Percentiles rank a stretch among this genome's conserved stretches.
Evolutionary conservation across 2,329 filamentous ascomycete species (phyloP).

Genomic region (Ceratocystis eucalypticola): DNA sequence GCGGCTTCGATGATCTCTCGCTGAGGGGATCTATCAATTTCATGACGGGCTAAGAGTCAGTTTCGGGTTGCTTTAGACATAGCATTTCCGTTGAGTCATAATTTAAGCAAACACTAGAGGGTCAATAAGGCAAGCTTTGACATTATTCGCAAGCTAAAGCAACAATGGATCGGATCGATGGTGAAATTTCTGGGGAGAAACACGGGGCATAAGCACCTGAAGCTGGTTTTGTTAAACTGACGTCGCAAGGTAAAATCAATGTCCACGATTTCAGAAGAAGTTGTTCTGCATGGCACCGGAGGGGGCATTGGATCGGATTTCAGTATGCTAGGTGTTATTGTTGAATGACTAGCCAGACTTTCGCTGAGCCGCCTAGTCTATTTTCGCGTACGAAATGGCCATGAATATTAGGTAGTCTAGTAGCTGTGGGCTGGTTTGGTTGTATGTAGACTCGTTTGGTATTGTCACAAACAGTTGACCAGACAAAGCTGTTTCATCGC

Average conservation of each 20-base stretch:
- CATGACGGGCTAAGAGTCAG: not conserved
- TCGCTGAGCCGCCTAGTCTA: not conserved
- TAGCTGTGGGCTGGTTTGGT: too few species aligned
- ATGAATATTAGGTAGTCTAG: too few species aligned
- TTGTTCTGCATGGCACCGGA: not conserved
- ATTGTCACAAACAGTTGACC: too few species aligned
- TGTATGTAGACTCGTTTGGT: too few species aligned
- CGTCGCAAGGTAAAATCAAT: constrained; percentile 60
- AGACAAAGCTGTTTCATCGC: too few species aligned
- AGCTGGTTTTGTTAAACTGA: constrained; percentile 60
- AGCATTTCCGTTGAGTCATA: not conserved
- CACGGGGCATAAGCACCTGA: constrained; percentile 41
- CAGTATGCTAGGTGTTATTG: not conserved
- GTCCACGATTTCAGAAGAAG: constrained; percentile 30
- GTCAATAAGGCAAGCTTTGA: constrained; percentile 10
- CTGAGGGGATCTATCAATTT: constrained; percentile 53
- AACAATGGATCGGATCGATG: not conserved
- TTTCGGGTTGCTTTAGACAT: not conserved
- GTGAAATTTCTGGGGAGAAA: not conserved
- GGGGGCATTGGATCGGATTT: not conserved
- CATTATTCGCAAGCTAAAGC: not conserved
- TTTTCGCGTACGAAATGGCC: not conserved
- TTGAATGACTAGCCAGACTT: not conserved
- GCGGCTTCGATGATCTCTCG: constrained; percentile 76
- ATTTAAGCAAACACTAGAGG: not conserved